A percentile compares a stretch with the other conserved stretches of the same genome.
These are phyloP conservation scores for Penicillium macrosclerotiorum DNA, from an alignment of 495 filamentous ascomycete species.

Conservation along the genomic window DNA sequence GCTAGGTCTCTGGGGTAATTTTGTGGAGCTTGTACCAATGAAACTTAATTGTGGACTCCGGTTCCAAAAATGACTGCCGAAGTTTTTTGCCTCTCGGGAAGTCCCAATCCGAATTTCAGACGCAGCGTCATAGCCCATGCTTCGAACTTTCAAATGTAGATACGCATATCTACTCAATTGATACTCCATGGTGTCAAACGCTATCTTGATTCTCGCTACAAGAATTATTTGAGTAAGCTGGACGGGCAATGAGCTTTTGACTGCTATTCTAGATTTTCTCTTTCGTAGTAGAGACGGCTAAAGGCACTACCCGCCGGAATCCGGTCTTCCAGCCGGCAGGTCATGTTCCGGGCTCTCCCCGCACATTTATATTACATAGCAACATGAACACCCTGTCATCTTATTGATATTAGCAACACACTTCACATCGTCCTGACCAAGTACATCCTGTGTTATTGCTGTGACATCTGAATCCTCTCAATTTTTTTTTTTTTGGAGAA, in stretches of 20 bases:
- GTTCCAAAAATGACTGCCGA: constrained; percentile 4
- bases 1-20: background rate
- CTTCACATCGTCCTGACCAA: background rate
- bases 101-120: constrained; percentile 9
- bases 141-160: background rate
- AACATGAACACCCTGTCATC: background rate
- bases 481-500: background rate
- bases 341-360: constrained; percentile 1
- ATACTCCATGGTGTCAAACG: too few species aligned
- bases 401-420: background rate
- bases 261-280: too few species aligned
- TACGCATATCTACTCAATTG: too few species aligned
- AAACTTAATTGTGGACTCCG: background rate
- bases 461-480: background rate
- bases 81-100: constrained; percentile 10
- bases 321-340: constrained; percentile 2
- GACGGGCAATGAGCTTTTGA: too few species aligned
- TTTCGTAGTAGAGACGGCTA: too few species aligned
- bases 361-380: too few species aligned
- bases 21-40: background rate
- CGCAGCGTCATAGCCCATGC: background rate
- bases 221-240: too few species aligned
- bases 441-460: background rate
- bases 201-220: too few species aligned
- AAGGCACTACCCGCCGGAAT: too few species aligned